These are phyloP conservation scores for Trebouxia sp. DNA, from an alignment of 139 green algal genomes.

Conservation along the genomic window DNA sequence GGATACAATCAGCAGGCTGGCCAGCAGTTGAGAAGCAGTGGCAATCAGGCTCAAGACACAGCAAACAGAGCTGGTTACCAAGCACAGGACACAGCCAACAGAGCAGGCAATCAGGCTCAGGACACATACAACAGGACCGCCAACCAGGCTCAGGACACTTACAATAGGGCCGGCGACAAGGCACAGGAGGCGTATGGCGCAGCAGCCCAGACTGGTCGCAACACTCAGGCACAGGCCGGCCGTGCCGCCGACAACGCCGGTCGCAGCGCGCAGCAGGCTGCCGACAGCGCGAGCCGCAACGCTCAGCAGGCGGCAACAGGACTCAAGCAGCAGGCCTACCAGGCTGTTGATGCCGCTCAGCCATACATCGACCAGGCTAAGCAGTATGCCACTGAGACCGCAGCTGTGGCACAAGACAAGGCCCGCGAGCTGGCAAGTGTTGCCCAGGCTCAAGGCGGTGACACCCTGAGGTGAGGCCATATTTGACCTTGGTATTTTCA, in stretches of 20 bases:
- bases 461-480: neutral
- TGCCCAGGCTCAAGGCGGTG: constrained; percentile 14
- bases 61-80: neutral
- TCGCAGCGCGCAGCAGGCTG: neutral
- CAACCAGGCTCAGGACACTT: too few species aligned
- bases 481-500: too few species aligned
- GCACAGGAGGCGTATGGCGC: neutral
- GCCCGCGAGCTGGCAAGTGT: constrained; percentile 3
- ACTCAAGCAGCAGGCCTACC: constrained; percentile 8
- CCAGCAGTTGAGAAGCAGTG: too few species aligned
- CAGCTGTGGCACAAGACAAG: constrained; percentile 4
- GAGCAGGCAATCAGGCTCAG: neutral
- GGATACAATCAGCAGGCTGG: neutral
- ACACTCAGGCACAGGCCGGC: neutral
- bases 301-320: neutral
- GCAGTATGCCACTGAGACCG: neutral
- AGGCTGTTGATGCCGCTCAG: constrained; percentile 1
- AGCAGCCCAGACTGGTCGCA: neutral
- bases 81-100: neutral
- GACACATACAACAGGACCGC: neutral
- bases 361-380: constrained; percentile 18
- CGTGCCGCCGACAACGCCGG: neutral
- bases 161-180: neutral
- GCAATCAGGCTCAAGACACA: neutral
- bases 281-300: too few species aligned